Evolutionary conservation across 129 eudicot genomes (phyloP).

Genomic region (Rutidosis leptorrhynchoides): DNA sequence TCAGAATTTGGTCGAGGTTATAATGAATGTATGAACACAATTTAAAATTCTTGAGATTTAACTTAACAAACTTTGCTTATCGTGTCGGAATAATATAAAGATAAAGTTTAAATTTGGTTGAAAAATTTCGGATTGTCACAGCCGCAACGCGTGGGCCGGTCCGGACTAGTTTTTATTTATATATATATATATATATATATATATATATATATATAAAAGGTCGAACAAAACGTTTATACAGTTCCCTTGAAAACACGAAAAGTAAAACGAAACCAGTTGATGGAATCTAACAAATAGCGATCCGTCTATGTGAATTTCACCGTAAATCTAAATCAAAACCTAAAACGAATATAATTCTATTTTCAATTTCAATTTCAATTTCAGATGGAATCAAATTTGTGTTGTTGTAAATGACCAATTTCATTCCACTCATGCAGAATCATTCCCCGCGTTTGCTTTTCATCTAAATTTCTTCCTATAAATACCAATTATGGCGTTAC

Average conservation of each 20-base stretch:
- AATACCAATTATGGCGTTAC: conserved; percentile 12
- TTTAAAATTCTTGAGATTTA: too few species aligned
- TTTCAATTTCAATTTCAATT: not conserved
- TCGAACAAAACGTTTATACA: not conserved
- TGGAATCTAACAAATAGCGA: conserved; percentile 11
- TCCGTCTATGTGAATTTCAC: conserved; percentile 14
- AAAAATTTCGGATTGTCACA: too few species aligned
- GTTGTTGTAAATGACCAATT: conserved; percentile 20
- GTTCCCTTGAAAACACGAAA: conserved; percentile 2
- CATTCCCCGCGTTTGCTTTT: conserved; percentile 25
- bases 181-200: too few species aligned
- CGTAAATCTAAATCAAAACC: not conserved
- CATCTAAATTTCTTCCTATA: conserved; percentile 8
- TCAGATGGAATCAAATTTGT: conserved; percentile 8
- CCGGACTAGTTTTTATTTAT: too few species aligned
- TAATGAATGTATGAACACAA: too few species aligned
- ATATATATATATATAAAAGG: not conserved
- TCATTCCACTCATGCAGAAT: conserved; percentile 26
- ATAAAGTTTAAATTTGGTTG: too few species aligned
- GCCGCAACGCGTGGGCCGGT: too few species aligned
- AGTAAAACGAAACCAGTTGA: not conserved
- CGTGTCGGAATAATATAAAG: too few species aligned
- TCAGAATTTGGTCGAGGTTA: too few species aligned
- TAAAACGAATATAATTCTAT: conserved; percentile 15
- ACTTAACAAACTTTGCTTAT: too few species aligned